Base-by-base conservation (phyloP, 176 grass and related monocot genomes). In the Puya raimondii region DNA sequence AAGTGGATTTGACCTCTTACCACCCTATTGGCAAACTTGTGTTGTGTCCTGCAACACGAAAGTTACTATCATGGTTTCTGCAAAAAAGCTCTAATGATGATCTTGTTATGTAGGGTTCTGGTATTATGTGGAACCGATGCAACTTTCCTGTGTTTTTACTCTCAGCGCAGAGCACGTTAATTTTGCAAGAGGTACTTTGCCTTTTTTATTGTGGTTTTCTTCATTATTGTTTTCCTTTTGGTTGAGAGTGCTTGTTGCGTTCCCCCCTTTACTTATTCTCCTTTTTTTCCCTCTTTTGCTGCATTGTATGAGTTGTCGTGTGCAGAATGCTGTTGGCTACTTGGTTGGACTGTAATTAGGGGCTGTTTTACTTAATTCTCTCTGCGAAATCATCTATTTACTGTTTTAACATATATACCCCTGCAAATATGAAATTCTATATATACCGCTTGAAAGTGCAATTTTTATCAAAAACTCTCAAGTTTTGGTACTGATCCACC, bases 71-170 rank as follows among this genome's bases (percentile, higher is more conserved):
- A 59, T 59, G 56, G 56, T 61, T 21, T 73, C 22, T 57, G 5
- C 64, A 80, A 47, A 47, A 67, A 16, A 47, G n/a, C 14, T 16
- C 64, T 21, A 63, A 11, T 78, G 22, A 73, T 75, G 49, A 63
- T 91, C 64, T 77, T 67, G 57, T 83, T 67, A 11, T 88, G 71
- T 73, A 97, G 93, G 93, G 93, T 67, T 92, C 93, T 84, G 82
- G 84, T 85, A 88, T 97, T 64, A 90, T 97, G 93, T 92, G 77
- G 81, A 90, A 88, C 65, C 79, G 25, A 61, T 97, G 90, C 50
- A 78, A 90, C 50, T 97, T 97, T 76, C 94, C 94, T 13, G 94
- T 90, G 12, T 97, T 97, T 86, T 82, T 97, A 75, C 94, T 97
- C 50, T 74, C 89, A 14, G 65, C 80, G 26, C 84, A 92, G 68